phyloP scores from a whole-genome alignment of 352 stramenopile species.

The Globisporangium paroecandrum region DNA sequence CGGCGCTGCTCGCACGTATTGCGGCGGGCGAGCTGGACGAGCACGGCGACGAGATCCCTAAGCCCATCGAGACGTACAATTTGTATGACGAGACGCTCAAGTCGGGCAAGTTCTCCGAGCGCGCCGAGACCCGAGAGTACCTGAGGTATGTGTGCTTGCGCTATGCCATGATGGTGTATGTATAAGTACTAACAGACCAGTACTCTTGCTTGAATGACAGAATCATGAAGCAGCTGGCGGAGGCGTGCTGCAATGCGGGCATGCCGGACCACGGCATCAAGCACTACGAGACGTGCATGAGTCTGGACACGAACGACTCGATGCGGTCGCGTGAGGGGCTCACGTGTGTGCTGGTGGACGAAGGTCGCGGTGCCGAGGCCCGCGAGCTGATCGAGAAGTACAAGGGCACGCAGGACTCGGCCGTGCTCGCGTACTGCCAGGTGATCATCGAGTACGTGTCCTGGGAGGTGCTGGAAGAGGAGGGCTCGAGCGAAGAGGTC shows the following conservation, averaged over 20 bases:
- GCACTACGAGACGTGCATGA: conserved; percentile 80
- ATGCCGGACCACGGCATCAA: conserved; percentile 77
- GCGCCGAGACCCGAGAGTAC: conserved; percentile 67
- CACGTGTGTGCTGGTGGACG: conserved; percentile 72
- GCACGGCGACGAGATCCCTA: conserved; percentile 63
- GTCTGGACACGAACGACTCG: conserved; percentile 60
- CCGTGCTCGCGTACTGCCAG: conserved; percentile 76
- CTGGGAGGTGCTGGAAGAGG: conserved; percentile 85
- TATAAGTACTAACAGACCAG: too few relatives aligned
- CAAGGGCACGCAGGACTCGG: conserved; percentile 36
- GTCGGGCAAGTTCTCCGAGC: conserved; percentile 49
- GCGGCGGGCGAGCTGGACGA: conserved; percentile 76
- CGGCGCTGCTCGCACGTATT: conserved; percentile 71
- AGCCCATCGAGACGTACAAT: conserved; percentile 77
- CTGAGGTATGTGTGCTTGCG: conserved; percentile 33
- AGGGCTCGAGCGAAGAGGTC: conserved; percentile 71
- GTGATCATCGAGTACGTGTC: conserved; percentile 87
- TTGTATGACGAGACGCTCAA: conserved; percentile 57
- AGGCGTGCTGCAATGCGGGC: conserved; percentile 65
- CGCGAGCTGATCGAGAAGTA: conserved; percentile 68
- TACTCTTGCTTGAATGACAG: conserved; percentile 11
- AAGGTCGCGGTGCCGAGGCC: conserved; percentile 71
- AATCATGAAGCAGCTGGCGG: conserved; percentile 68
- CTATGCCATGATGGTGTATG: not conserved
- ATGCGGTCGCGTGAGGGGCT: conserved; percentile 66